Conservation (phyloP, 2,329 filamentous ascomycete genomes). For the Aaosphaeria arxii region DNA sequence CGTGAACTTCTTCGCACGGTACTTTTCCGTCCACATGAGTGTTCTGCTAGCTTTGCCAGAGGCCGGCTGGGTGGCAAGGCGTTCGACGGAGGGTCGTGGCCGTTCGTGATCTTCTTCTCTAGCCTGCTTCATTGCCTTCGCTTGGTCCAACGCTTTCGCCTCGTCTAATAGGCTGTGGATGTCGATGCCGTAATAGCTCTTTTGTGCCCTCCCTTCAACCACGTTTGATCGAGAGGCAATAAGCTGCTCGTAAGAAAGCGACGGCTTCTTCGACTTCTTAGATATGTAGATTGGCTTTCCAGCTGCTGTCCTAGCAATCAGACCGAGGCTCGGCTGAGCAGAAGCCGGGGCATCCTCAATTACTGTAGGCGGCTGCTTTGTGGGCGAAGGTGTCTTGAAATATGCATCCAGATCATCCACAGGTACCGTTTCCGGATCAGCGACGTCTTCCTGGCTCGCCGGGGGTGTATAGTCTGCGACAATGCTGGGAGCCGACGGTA, state of each 20-base stretch:
- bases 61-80: conserved; percentile 11
- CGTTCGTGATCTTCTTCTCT: conserved; percentile 23
- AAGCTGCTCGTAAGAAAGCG: conserved; percentile 62
- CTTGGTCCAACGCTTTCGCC: conserved; percentile 59
- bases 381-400: conserved; percentile 25
- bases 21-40: conserved; percentile 94
- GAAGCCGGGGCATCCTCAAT: conserved; percentile 6
- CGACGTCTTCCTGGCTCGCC: conserved; percentile 29
- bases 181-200: conserved; percentile 87
- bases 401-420: conserved; percentile 27
- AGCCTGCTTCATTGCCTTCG: conserved; percentile 26
- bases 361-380: conserved; percentile 11
- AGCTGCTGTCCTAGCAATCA: conserved; percentile 46
- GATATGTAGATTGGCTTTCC: conserved; percentile 58
- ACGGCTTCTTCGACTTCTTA: conserved; percentile 48
- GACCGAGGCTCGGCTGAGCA: conserved; percentile 15
- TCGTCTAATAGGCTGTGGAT: conserved; percentile 80
- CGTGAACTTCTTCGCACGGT: conserved; percentile 85
- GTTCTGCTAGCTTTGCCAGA: conserved; percentile 39
- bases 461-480: conserved; percentile 30
- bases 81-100: conserved; percentile 40
- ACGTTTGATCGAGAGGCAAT: conserved; percentile 66
- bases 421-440: conserved; percentile 25
- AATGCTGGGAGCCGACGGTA: conserved; percentile 19
- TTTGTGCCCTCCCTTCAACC: conserved; percentile 62